Conservation (phyloP, 2,329 filamentous ascomycete genomes). For the Thelonectria rubi region DNA sequence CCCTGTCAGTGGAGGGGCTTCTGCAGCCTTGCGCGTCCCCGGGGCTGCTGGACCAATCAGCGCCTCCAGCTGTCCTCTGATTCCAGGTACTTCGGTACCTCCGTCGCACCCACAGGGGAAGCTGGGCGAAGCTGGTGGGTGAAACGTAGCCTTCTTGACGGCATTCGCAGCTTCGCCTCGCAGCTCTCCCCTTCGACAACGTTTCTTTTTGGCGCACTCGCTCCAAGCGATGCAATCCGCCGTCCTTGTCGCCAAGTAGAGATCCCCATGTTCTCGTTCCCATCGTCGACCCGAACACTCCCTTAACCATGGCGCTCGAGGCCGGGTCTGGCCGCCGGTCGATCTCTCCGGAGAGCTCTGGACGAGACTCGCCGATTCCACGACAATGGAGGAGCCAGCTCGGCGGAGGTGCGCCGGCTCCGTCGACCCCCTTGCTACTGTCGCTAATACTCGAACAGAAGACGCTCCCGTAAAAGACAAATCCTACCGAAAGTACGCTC, state of each 20-base stretch:
- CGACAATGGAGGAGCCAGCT: slow-evolving; percentile 81
- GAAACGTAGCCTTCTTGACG: slow-evolving; percentile 44
- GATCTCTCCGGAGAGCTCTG: slow-evolving; percentile 83
- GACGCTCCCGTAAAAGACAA: slow-evolving; percentile 69
- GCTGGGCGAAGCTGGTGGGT: slow-evolving; percentile 22
- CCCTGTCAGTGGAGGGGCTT: slow-evolving; percentile 34
- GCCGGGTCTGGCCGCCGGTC: slow-evolving; percentile 64
- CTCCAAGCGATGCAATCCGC: slow-evolving; percentile 31
- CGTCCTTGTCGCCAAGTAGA: slow-evolving; percentile 22
- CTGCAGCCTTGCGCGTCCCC: slow-evolving; percentile 39
- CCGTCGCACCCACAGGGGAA: slow-evolving; percentile 29
- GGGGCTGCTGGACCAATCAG: slow-evolving; percentile 37
- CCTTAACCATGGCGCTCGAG: slow-evolving; percentile 70
- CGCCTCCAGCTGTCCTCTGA: slow-evolving; percentile 8
- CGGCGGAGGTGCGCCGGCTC: slow-evolving; percentile 68
- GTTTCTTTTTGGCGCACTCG: slow-evolving; percentile 16
- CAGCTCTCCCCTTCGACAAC: slow-evolving; percentile 30
- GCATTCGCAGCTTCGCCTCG: slow-evolving; percentile 31
- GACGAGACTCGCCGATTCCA: slow-evolving; percentile 77
- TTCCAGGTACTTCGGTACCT: slow-evolving; percentile 25
- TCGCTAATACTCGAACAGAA: slow-evolving; percentile 52
- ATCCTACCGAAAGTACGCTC: slow-evolving; percentile 86
- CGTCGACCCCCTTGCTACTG: neutral
- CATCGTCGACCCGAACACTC: slow-evolving; percentile 31
- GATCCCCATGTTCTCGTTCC: slow-evolving; percentile 37